phyloP scores from a whole-genome alignment of 805 yeast species.

The Pichia kluyveri region DNA sequence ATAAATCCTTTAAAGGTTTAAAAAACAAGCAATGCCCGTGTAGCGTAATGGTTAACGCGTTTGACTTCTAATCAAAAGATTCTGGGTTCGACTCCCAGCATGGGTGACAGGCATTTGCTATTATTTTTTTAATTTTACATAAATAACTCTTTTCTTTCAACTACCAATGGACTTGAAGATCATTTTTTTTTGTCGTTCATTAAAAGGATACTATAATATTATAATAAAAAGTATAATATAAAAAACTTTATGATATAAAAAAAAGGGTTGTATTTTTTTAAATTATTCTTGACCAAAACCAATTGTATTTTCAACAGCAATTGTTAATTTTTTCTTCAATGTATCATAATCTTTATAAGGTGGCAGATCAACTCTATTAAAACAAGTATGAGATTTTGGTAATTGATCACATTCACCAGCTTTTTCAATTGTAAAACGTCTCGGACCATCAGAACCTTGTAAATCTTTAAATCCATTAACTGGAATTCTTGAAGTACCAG shows the following conservation, averaged over 20 bases:
- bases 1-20: too few relatives aligned
- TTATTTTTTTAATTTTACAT: constrained; percentile 3
- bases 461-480: constrained; percentile 98
- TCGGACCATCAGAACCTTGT: constrained; percentile 98
- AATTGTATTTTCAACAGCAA: constrained; percentile 98
- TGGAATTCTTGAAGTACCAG: constrained; percentile 98
- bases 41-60: constrained; percentile 63
- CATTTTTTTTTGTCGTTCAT: too few relatives aligned
- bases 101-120: constrained; percentile 26
- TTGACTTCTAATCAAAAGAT: constrained; percentile 60
- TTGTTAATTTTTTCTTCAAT: constrained; percentile 78
- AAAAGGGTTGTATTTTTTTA: neutral
- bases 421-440: constrained; percentile 96
- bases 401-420: constrained; percentile 91
- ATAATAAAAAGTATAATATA: neutral
- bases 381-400: constrained; percentile 97
- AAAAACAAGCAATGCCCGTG: constrained; percentile 32
- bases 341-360: constrained; percentile 80
- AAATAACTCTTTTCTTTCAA: neutral
- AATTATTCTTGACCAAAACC: constrained; percentile 94
- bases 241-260: neutral
- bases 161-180: too few relatives aligned
- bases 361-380: constrained; percentile 97
- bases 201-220: too few relatives aligned
- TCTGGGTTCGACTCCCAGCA: constrained; percentile 55